These are phyloP conservation scores for Glarea lozoyensis DNA, from an alignment of 495 filamentous ascomycete species.

Conservation along the genomic window DNA sequence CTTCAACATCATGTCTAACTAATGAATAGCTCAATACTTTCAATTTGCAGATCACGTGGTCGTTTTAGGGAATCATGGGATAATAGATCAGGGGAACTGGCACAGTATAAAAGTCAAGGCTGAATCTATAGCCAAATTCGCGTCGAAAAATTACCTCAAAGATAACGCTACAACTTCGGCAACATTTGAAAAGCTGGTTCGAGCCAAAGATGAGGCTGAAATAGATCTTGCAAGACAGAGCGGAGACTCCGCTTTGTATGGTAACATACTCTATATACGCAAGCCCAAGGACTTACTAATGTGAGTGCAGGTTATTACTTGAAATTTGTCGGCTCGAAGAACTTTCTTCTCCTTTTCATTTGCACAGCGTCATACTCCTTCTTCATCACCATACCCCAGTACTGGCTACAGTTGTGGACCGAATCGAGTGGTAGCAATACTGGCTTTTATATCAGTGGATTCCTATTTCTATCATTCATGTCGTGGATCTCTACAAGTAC, in stretches of 20 bases:
- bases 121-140: background rate
- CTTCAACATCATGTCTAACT: background rate
- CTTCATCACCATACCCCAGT: constrained; percentile 17
- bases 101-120: background rate
- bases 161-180: background rate
- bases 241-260: constrained; percentile 47
- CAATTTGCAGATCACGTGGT: constrained; percentile 7
- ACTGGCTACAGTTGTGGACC: constrained; percentile 31
- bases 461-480: constrained; percentile 34
- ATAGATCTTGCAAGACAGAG: constrained; percentile 25
- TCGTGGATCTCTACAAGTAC: constrained; percentile 19
- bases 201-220: constrained; percentile 13
- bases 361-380: constrained; percentile 25
- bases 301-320: constrained; percentile 44
- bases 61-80: constrained; percentile 4
- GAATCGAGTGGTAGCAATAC: constrained; percentile 13
- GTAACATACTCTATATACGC: constrained; percentile 11
- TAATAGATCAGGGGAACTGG: constrained; percentile 1
- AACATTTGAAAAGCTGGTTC: background rate
- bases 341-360: constrained; percentile 31
- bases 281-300: constrained; percentile 9
- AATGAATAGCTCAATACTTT: constrained; percentile 9
- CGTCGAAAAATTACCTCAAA: constrained; percentile 1
- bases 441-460: constrained; percentile 16
- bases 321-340: constrained; percentile 36